Conservation (phyloP, 2,329 filamentous ascomycete genomes). For the Apiospora phragmitis region DNA sequence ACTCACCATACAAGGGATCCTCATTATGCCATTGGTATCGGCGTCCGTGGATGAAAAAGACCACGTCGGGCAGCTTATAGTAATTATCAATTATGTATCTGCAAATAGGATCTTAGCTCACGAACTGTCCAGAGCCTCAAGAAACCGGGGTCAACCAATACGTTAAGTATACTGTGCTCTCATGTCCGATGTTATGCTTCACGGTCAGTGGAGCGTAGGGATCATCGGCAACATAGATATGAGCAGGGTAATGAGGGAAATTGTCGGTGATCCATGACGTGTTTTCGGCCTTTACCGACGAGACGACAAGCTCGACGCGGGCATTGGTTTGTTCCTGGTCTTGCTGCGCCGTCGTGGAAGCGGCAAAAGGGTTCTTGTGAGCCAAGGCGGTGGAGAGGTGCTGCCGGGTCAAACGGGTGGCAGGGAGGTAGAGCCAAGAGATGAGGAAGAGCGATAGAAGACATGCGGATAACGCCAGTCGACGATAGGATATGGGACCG, state of each 20-base stretch:
- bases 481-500: neutral
- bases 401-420: neutral
- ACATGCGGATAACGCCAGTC: neutral
- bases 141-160: slow-evolving; percentile 5
- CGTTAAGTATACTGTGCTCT: slow-evolving; percentile 38
- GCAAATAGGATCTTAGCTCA: slow-evolving; percentile 8
- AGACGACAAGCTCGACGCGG: slow-evolving; percentile 25
- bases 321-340: neutral
- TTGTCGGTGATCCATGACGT: slow-evolving; percentile 28
- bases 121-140: neutral
- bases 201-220: slow-evolving; percentile 39
- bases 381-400: neutral
- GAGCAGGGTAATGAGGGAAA: slow-evolving; percentile 25
- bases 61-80: slow-evolving; percentile 28
- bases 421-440: slow-evolving; percentile 1
- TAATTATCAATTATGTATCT: slow-evolving; percentile 34
- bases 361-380: neutral
- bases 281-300: slow-evolving; percentile 24
- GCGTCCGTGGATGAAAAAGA: slow-evolving; percentile 34
- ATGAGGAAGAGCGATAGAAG: slow-evolving; percentile 2
- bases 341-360: neutral
- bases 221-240: slow-evolving; percentile 44
- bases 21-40: slow-evolving; percentile 36
- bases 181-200: slow-evolving; percentile 35
- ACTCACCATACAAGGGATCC: slow-evolving; percentile 37